Conservation (phyloP, 805 yeast species). For the Wickerhamiella cacticola region DNA sequence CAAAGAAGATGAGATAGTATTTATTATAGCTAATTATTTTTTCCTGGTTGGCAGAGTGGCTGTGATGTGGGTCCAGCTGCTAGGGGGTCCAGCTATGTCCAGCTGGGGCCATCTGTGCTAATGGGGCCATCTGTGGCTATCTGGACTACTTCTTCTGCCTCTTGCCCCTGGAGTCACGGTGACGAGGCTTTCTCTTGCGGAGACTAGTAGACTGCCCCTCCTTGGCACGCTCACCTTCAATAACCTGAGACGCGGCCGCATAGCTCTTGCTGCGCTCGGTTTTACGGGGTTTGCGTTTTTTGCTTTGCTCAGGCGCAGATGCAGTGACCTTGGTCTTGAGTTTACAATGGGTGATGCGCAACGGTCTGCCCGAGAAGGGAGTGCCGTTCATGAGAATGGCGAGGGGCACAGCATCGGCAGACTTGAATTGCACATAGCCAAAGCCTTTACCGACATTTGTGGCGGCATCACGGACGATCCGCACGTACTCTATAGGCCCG, state of each 20-base stretch:
- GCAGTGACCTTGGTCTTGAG: constrained; percentile 3
- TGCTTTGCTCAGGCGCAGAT: background rate
- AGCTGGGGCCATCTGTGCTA: too few species aligned
- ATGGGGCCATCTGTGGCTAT: too few species aligned
- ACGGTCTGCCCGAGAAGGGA: constrained; percentile 43
- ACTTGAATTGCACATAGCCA: constrained; percentile 82
- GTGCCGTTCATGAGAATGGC: constrained; percentile 70
- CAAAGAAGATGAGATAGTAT: background rate
- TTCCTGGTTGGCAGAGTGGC: too few species aligned
- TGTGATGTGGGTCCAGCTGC: too few species aligned
- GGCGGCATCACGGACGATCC: constrained; percentile 82
- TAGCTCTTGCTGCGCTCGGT: background rate
- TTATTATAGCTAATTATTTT: too few species aligned
- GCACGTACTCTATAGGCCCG: constrained; percentile 73
- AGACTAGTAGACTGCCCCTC: constrained; percentile 16
- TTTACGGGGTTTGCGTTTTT: background rate
- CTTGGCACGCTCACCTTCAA: constrained; percentile 28
- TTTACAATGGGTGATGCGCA: constrained; percentile 67
- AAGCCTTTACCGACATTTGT: constrained; percentile 96
- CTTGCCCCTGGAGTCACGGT: constrained; percentile 11
- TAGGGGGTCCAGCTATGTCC: too few species aligned
- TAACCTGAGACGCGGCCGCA: constrained; percentile 8
- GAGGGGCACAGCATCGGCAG: constrained; percentile 55
- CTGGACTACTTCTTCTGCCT: constrained; percentile 8
- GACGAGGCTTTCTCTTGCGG: constrained; percentile 19